Conservation (phyloP, 345 rosid genomes). For the Passiflora organensis region DNA sequence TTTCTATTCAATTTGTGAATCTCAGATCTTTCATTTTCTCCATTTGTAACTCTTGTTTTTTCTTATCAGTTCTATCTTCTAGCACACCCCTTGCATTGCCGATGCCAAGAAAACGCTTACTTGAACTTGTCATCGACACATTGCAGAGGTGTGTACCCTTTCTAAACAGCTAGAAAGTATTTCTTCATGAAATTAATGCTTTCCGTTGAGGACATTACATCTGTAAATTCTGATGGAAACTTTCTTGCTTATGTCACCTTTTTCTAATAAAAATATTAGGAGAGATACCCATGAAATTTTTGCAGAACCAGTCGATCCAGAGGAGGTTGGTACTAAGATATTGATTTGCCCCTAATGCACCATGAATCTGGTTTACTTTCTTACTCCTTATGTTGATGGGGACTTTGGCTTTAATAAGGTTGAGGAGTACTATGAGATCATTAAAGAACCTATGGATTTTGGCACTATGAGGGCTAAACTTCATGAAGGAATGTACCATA, state of each 20-base stretch:
- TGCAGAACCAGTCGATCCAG: slow-evolving; percentile 55
- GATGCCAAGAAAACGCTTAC: slow-evolving; percentile 42
- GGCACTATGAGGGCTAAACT: slow-evolving; percentile 85
- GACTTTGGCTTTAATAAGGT: slow-evolving; percentile 33
- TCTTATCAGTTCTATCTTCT: slow-evolving; percentile 28
- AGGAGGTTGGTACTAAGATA: slow-evolving; percentile 36
- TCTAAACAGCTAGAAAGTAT: no score
- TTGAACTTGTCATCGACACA: slow-evolving; percentile 42
- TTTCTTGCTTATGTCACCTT: neutral
- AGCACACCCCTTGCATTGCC: slow-evolving; percentile 7
- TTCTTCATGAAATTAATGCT: no score
- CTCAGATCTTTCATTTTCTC: slow-evolving; percentile 1
- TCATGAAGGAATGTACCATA: slow-evolving; percentile 68
- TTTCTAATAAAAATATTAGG: slow-evolving; percentile 31
- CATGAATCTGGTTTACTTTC: slow-evolving; percentile 3
- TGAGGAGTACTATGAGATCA: slow-evolving; percentile 50
- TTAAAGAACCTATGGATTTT: slow-evolving; percentile 71
- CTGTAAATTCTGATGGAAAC: neutral
- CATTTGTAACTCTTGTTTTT: slow-evolving; percentile 12
- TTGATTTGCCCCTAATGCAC: slow-evolving; percentile 6
- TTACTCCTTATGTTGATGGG: slow-evolving; percentile 6
- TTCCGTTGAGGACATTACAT: neutral
- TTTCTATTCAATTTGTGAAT: slow-evolving; percentile 9
- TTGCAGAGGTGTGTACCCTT: slow-evolving; percentile 47
- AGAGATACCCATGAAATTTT: slow-evolving; percentile 60